phyloP scores from a whole-genome alignment of 768 basidiomycete species.

The Chalciporus pseudorubinellus region DNA sequence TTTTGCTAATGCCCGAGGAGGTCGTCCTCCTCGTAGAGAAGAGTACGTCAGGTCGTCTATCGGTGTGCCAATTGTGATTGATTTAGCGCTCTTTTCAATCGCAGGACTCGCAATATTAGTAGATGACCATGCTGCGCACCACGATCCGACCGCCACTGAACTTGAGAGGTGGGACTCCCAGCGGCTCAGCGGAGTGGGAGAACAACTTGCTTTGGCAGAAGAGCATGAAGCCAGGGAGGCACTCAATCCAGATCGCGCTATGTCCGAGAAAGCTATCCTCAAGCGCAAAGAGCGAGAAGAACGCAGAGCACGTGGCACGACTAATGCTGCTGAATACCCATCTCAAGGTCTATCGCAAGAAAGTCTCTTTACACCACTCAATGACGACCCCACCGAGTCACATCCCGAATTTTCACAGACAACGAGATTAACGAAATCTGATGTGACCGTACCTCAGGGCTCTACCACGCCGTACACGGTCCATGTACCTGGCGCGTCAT shows the following conservation, averaged over 20 bases:
- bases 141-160: slow-evolving; percentile 43
- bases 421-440: neutral
- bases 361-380: neutral
- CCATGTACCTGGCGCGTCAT: slow-evolving; percentile 65
- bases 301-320: slow-evolving; percentile 24
- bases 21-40: slow-evolving; percentile 83
- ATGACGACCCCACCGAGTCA: neutral
- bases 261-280: slow-evolving; percentile 60
- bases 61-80: neutral
- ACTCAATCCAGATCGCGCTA: slow-evolving; percentile 36
- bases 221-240: slow-evolving; percentile 49
- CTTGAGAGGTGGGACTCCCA: slow-evolving; percentile 53
- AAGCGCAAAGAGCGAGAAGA: slow-evolving; percentile 74
- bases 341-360: slow-evolving; percentile 5
- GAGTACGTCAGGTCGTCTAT: slow-evolving; percentile 43
- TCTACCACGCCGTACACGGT: slow-evolving; percentile 45
- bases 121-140: slow-evolving; percentile 64
- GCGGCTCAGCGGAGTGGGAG: slow-evolving; percentile 43
- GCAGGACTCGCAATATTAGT: slow-evolving; percentile 76
- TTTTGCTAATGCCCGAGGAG: slow-evolving; percentile 88
- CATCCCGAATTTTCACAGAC: slow-evolving; percentile 1
- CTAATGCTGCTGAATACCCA: slow-evolving; percentile 6
- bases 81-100: neutral
- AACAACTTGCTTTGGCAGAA: slow-evolving; percentile 50
- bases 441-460: slow-evolving; percentile 5